phyloP scores from a whole-genome alignment of 352 stramenopile species.

The Pythium apleroticum region DNA sequence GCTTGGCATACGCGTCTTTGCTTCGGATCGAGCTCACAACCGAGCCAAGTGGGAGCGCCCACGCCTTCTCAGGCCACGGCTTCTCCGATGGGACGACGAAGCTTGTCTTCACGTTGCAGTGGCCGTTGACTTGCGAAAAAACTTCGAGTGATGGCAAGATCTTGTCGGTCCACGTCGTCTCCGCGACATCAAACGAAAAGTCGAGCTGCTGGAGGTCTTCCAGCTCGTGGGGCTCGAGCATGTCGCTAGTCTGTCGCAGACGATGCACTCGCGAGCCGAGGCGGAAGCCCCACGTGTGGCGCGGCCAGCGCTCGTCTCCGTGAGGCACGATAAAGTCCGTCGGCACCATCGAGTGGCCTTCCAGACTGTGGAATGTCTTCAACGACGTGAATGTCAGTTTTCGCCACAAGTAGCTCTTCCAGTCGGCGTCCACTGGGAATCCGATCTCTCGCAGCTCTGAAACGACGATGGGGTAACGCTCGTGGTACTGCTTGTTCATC shows the following conservation, averaged over 20 bases:
- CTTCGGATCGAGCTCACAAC: slow-evolving; percentile 20
- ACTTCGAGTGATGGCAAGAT: slow-evolving; percentile 23
- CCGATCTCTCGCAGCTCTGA: slow-evolving; percentile 17
- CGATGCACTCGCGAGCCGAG: slow-evolving; percentile 36
- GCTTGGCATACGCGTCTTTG: slow-evolving; percentile 21
- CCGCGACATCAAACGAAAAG: slow-evolving; percentile 28
- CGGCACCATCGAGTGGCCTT: slow-evolving; percentile 40
- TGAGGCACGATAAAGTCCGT: slow-evolving; percentile 39
- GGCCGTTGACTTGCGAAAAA: slow-evolving; percentile 12
- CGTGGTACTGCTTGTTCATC: slow-evolving; percentile 24
- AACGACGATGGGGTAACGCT: slow-evolving; percentile 18
- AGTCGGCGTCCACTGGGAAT: slow-evolving; percentile 26
- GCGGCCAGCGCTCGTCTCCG: slow-evolving; percentile 31
- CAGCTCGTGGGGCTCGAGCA: slow-evolving; percentile 11
- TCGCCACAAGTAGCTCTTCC: slow-evolving; percentile 22
- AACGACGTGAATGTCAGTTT: slow-evolving; percentile 23
- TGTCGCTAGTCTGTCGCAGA: slow-evolving; percentile 10
- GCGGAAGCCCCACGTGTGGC: slow-evolving; percentile 35
- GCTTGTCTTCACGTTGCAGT: slow-evolving; percentile 22
- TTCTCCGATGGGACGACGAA: slow-evolving; percentile 22
- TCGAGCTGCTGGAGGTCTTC: slow-evolving; percentile 24
- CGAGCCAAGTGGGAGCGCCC: slow-evolving; percentile 21
- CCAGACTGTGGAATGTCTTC: slow-evolving; percentile 29
- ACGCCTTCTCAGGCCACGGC: slow-evolving; percentile 28
- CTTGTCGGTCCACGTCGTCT: slow-evolving; percentile 25